phyloP scores from a whole-genome alignment of 139 green algal genomes.

The Pseudopediastrum boryanum region DNA sequence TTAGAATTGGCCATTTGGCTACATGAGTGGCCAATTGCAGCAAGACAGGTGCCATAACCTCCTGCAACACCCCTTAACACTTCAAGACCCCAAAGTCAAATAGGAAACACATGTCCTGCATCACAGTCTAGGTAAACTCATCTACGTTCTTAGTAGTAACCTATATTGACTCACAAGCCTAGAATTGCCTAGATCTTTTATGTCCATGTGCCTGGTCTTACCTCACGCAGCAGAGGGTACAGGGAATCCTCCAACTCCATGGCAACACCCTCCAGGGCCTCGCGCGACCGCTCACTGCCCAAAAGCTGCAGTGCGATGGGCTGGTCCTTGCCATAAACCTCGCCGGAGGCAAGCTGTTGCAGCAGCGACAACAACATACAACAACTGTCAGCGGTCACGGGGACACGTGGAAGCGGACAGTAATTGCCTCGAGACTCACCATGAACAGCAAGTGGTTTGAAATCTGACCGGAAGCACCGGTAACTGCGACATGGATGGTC shows the following conservation, averaged over 20 bases:
- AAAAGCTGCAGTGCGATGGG: conserved; percentile 88
- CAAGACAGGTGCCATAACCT: too few relatives aligned
- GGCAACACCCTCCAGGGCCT: conserved; percentile 90
- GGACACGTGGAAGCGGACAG: background rate
- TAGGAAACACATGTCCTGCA: too few relatives aligned
- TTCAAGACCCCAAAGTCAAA: too few relatives aligned
- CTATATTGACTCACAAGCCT: too few relatives aligned
- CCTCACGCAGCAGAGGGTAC: conserved; percentile 89
- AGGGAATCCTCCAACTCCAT: conserved; percentile 97
- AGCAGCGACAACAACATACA: conserved; percentile 1
- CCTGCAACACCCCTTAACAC: too few relatives aligned
- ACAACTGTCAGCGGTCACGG: background rate
- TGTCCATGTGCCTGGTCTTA: too few relatives aligned
- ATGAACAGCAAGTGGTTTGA: conserved; percentile 95
- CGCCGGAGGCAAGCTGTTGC: conserved; percentile 72
- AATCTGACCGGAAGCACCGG: conserved; percentile 88
- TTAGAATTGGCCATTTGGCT: too few relatives aligned
- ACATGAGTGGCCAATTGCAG: too few relatives aligned
- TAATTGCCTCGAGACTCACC: conserved; percentile 45
- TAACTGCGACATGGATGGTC: conserved; percentile 76
- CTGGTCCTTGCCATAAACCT: conserved; percentile 89
- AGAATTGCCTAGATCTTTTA: too few relatives aligned
- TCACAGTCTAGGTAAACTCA: too few relatives aligned
- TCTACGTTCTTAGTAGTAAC: too few relatives aligned
- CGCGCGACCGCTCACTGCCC: conserved; percentile 71